These are phyloP conservation scores for Cornus suecica DNA, from an alignment of 148 eudicot species.

Conservation along the genomic window DNA sequence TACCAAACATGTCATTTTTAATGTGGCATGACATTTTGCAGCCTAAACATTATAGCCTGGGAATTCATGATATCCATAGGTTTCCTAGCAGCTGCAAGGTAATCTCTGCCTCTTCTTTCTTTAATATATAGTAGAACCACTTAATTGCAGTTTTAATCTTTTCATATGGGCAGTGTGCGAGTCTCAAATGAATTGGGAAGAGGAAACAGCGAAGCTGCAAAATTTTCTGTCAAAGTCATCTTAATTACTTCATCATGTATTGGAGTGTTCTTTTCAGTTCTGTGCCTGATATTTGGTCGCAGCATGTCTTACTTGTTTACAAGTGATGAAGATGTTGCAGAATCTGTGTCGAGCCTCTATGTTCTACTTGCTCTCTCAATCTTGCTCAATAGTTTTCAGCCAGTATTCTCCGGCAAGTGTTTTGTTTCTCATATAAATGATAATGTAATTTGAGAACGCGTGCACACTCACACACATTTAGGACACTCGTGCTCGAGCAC, in stretches of 20 bases:
- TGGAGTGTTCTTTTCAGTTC: slow-evolving; percentile 37
- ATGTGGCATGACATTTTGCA: slow-evolving; percentile 20
- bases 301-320: slow-evolving; percentile 39
- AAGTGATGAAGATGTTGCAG: slow-evolving; percentile 33
- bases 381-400: slow-evolving; percentile 38
- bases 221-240: slow-evolving; percentile 63
- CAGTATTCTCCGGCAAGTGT: slow-evolving; percentile 44
- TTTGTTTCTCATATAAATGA: background rate
- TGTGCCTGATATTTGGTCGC: slow-evolving; percentile 29
- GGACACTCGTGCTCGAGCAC: background rate
- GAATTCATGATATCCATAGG: slow-evolving; percentile 69
- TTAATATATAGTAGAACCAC: background rate
- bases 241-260: slow-evolving; percentile 43
- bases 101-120: background rate
- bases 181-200: slow-evolving; percentile 76
- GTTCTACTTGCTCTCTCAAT: slow-evolving; percentile 40
- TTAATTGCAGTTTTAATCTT: background rate
- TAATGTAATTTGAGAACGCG: no score
- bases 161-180: slow-evolving; percentile 45
- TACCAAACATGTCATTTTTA: background rate
- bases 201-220: slow-evolving; percentile 61
- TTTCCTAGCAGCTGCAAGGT: slow-evolving; percentile 65
- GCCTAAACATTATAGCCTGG: slow-evolving; percentile 65
- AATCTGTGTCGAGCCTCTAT: slow-evolving; percentile 37
- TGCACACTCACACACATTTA: background rate